phyloP scores from a whole-genome alignment of 106 monocot genomes.

The Vanilla planifolia region DNA sequence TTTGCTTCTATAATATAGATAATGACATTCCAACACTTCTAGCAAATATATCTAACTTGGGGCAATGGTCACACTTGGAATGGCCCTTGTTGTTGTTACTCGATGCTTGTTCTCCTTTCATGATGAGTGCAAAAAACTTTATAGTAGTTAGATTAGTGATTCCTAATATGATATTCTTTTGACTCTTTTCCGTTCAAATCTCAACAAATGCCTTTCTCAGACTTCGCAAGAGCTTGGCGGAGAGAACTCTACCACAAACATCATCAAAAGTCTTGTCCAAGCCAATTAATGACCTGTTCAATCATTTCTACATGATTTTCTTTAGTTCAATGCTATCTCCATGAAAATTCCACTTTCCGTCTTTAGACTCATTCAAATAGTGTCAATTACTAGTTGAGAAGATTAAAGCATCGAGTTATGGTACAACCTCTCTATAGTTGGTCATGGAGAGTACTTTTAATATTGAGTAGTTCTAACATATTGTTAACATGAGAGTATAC shows the following conservation, averaged over 20 bases:
- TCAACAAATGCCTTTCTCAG: background rate
- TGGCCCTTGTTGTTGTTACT: background rate
- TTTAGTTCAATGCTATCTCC: background rate
- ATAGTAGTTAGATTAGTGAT: too few species aligned
- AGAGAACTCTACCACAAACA: background rate
- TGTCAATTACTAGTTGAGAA: background rate
- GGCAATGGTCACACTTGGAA: too few species aligned
- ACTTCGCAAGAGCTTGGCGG: background rate
- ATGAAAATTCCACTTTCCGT: background rate
- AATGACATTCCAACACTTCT: too few species aligned
- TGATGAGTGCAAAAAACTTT: background rate
- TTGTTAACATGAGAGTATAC: background rate
- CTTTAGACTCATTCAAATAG: background rate
- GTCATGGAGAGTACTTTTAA: background rate
- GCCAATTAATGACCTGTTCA: background rate
- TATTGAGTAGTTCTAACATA: background rate
- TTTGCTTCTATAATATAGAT: background rate
- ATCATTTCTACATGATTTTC: background rate
- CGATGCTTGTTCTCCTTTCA: slow-evolving; percentile 1
- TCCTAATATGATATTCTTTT: slow-evolving; percentile 5
- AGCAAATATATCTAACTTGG: too few species aligned
- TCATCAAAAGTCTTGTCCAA: slow-evolving; percentile 1
- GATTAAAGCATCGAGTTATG: too few species aligned
- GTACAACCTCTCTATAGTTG: slow-evolving; percentile 1
- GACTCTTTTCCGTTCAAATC: background rate